Evolutionary conservation across 768 basidiomycete species (phyloP), one percentile per base, ranked within the genome.

Genomic region (Holtermannia corniformis): DNA sequence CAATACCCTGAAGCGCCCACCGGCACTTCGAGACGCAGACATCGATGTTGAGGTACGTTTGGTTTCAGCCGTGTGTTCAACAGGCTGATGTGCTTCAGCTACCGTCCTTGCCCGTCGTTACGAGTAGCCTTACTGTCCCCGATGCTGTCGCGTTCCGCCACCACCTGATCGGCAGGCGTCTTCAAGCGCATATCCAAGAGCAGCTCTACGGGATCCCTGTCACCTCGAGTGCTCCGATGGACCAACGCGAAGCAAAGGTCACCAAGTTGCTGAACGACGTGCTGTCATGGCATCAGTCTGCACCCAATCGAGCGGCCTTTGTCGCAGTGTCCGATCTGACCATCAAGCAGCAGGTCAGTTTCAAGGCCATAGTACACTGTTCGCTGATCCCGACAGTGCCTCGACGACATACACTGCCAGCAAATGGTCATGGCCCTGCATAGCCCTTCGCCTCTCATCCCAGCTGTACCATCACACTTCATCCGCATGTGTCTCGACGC

Each of bases 11-110:
- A 37, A 44, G 3, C 43, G 28, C 4, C 52, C 56, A 22, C 24
- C 47, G 20, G 41, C 20, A 16, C 32, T 58, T 43, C 32, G 49
- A 27, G 52, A 58, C 42, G 43, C 41, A 22, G 47, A 49, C 47
- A 41, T 58, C 11, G 56, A 58, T 47, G 48, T 58, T 14, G 56
- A 50, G 10, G 56, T 58, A n/a, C n/a, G n/a, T n/a, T n/a, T n/a
- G n/a, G n/a, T n/a, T n/a, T n/a, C n/a, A n/a, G n/a, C n/a, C n/a
- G 25, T 54, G 48, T 49, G 5, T 7, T 32, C 37, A 23, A n/a
- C n/a, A 20, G 10, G 23, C 23, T 10, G 44, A 44, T 22, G 20
- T 10, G 23, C 20, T 44, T 20, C n/a, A 10, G 20, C 7, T 44
- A 22, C 10, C 20, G 7, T 22, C 11, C 23, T 19, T 19, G 12